Percentiles rank a stretch among this genome's conserved stretches.
These are phyloP conservation scores for Aurifilum marmelostoma DNA, from an alignment of 2,329 filamentous ascomycete genomes.

Conservation along the genomic window DNA sequence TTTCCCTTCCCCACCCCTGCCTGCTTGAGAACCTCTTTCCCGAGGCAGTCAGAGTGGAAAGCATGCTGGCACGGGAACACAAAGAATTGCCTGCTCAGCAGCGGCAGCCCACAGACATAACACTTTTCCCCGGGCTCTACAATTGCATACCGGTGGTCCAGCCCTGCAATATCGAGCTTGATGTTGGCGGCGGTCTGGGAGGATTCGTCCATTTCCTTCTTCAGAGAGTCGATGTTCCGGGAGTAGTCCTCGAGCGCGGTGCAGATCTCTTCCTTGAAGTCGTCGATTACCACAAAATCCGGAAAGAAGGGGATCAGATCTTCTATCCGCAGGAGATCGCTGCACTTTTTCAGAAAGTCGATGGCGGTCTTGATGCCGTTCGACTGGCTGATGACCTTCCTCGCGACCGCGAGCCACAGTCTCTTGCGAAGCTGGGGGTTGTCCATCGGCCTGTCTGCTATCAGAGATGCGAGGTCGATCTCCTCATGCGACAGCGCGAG, in stretches of 20 bases:
- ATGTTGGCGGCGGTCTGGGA: constrained; percentile 89
- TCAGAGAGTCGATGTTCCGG: constrained; percentile 83
- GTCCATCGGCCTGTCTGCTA: constrained; percentile 83
- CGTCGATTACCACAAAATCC: constrained; percentile 97
- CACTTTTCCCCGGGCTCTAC: constrained; percentile 96
- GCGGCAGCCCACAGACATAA: constrained; percentile 81
- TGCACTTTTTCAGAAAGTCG: constrained; percentile 85
- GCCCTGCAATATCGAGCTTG: constrained; percentile 80
- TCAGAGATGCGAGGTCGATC: constrained; percentile 84
- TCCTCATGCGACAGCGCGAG: constrained; percentile 88
- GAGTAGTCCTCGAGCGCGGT: constrained; percentile 90
- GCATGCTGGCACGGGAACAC: constrained; percentile 98
- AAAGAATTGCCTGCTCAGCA: constrained; percentile 92
- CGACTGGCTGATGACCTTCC: constrained; percentile 86
- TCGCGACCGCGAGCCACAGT: constrained; percentile 92
- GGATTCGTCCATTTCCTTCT: constrained; percentile 94
- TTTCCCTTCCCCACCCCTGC: constrained; percentile 75
- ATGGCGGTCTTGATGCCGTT: constrained; percentile 92
- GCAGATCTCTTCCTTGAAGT: constrained; percentile 99
- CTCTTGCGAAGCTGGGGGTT: constrained; percentile 85
- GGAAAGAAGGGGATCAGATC: constrained; percentile 98
- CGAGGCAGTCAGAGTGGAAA: constrained; percentile 94
- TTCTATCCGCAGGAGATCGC: constrained; percentile 86
- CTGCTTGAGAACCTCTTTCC: constrained; percentile 81
- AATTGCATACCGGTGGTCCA: constrained; percentile 91